phyloP scores from a whole-genome alignment of 208 protist genomes.

The Trichomonas gallinae region DNA sequence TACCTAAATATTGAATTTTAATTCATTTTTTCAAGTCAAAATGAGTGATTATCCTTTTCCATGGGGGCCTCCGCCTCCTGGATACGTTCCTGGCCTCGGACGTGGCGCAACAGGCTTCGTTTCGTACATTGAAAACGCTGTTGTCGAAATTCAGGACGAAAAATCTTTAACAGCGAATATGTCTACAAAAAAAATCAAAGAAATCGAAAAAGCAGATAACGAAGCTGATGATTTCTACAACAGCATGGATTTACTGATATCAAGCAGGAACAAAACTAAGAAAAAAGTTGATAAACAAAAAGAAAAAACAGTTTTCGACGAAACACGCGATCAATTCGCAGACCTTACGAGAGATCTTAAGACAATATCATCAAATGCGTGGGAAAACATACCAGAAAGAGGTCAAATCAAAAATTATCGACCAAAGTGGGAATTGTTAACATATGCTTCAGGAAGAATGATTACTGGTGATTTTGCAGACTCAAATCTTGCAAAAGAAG shows the following conservation, averaged over 20 bases:
- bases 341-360: neutral
- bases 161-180: neutral
- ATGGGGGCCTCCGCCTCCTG: neutral
- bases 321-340: neutral
- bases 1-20: too few relatives aligned
- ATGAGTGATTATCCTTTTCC: conserved; percentile 19
- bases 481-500: neutral
- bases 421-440: neutral
- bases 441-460: neutral
- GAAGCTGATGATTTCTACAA: neutral
- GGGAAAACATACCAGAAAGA: neutral
- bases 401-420: neutral
- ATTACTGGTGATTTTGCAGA: neutral
- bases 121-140: neutral
- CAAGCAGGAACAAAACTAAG: neutral
- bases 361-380: neutral
- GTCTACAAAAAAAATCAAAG: neutral
- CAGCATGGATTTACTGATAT: neutral
- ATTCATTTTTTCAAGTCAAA: neutral
- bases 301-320: neutral
- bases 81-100: conserved; percentile 14
- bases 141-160: neutral
- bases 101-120: neutral
- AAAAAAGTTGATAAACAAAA: neutral
- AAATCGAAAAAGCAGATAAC: neutral